Percentiles rank a stretch among this genome's conserved stretches.
Conservation (phyloP, 192 early-diverging fungal genomes). For the Mortierella antarctica region DNA sequence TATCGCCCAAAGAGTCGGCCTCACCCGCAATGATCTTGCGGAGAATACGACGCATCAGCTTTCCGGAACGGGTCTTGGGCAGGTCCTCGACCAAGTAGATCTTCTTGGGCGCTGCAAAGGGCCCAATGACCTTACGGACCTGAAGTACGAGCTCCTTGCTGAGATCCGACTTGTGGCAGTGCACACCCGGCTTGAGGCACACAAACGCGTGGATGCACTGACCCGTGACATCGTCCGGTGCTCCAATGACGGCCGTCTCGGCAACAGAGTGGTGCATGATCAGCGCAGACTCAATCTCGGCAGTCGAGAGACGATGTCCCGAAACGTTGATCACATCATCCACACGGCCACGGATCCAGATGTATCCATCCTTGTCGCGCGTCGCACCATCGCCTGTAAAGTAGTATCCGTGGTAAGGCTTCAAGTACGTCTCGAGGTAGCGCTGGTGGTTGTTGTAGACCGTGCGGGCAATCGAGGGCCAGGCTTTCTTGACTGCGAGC, state of each 20-base stretch:
- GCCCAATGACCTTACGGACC: constrained; percentile 90
- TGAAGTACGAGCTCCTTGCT: constrained; percentile 75
- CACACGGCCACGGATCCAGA: constrained; percentile 92
- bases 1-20: constrained; percentile 86
- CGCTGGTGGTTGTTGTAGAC: constrained; percentile 92
- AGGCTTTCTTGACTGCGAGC: constrained; percentile 85
- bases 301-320: constrained; percentile 93
- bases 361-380: constrained; percentile 93
- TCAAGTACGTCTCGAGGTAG: constrained; percentile 93
- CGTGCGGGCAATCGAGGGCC: constrained; percentile 94
- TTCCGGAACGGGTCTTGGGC: constrained; percentile 96
- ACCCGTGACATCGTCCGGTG: constrained; percentile 89
- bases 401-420: constrained; percentile 92
- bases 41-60: constrained; percentile 96
- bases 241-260: constrained; percentile 92
- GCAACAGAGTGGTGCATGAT: constrained; percentile 83
- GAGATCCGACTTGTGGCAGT: constrained; percentile 55
- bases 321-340: constrained; percentile 96
- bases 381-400: constrained; percentile 96
- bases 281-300: constrained; percentile 94
- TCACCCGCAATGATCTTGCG: constrained; percentile 93
- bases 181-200: constrained; percentile 75
- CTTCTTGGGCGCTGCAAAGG: constrained; percentile 91
- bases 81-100: constrained; percentile 89
- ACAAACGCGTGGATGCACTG: constrained; percentile 91